These are phyloP conservation scores for Claviceps africana DNA, from an alignment of 2,329 filamentous ascomycete genomes.

Conservation along the genomic window DNA sequence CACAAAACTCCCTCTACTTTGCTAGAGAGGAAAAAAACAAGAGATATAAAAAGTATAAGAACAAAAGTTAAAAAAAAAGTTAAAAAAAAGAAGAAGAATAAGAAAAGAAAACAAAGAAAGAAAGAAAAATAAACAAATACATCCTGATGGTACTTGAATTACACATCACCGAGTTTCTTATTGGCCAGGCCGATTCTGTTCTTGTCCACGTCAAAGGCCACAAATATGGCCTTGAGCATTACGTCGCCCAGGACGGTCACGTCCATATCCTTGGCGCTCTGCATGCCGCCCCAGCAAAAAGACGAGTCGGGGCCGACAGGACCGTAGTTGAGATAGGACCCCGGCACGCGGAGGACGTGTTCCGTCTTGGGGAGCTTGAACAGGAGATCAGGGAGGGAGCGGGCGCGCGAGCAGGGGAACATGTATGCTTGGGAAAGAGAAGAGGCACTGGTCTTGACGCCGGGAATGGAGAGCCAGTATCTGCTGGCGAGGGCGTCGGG, in stretches of 20 bases:
- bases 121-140: not conserved
- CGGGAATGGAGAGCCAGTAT: slow-evolving; percentile 45
- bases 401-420: slow-evolving; percentile 40
- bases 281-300: slow-evolving; percentile 64
- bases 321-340: slow-evolving; percentile 41
- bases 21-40: too few species aligned
- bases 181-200: slow-evolving; percentile 28
- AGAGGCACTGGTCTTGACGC: slow-evolving; percentile 27
- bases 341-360: slow-evolving; percentile 39
- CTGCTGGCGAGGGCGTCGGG: slow-evolving; percentile 38
- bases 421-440: slow-evolving; percentile 40
- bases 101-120: not conserved
- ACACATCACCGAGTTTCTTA: slow-evolving; percentile 22
- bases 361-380: slow-evolving; percentile 37
- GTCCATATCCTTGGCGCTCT: slow-evolving; percentile 32
- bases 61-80: too few species aligned
- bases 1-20: not conserved
- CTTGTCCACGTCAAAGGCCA: slow-evolving; percentile 49
- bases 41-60: too few species aligned
- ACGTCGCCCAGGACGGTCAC: slow-evolving; percentile 63
- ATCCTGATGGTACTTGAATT: not conserved
- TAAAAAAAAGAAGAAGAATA: not conserved
- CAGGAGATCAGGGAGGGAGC: slow-evolving; percentile 42
- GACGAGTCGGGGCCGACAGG: slow-evolving; percentile 31
- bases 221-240: slow-evolving; percentile 65